Percentiles rank a stretch among this genome's conserved stretches.
These are phyloP conservation scores for Colletotrichum plurivorum DNA, from an alignment of 2,329 filamentous ascomycete species.

Conservation along the genomic window DNA sequence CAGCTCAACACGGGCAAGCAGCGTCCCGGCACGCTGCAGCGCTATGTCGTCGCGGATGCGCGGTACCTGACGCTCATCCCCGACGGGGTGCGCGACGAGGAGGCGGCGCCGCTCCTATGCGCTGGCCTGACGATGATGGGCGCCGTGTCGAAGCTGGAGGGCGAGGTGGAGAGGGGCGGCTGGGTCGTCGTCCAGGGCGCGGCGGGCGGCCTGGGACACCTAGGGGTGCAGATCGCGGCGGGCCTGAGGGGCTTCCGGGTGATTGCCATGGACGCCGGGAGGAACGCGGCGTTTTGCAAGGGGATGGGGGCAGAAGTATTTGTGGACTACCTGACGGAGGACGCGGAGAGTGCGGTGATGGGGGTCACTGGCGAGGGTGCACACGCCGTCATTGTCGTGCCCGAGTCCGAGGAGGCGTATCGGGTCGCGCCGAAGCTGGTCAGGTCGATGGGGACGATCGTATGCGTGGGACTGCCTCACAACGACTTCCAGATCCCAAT, in stretches of 20 bases:
- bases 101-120: conserved; percentile 50
- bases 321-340: conserved; percentile 45
- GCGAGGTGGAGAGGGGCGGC: conserved; percentile 34
- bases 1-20: conserved; percentile 57
- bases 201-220: conserved; percentile 51
- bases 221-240: conserved; percentile 50
- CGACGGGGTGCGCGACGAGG: conserved; percentile 36
- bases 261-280: conserved; percentile 49
- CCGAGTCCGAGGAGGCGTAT: conserved; percentile 46
- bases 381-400: conserved; percentile 46
- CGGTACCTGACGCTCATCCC: conserved; percentile 48
- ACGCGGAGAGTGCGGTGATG: conserved; percentile 44
- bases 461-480: conserved; percentile 45
- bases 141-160: conserved; percentile 41
- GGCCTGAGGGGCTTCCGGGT: conserved; percentile 42
- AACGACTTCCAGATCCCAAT: conserved; percentile 48
- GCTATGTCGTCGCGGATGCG: conserved; percentile 48
- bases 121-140: conserved; percentile 52
- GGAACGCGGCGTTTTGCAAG: conserved; percentile 43
- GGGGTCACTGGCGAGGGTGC: conserved; percentile 47
- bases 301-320: conserved; percentile 46
- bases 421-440: conserved; percentile 43
- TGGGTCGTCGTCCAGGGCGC: conserved; percentile 51
- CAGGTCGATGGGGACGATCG: conserved; percentile 45
- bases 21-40: conserved; percentile 50